A percentile compares a stretch with the other conserved stretches of the same genome.
These are phyloP conservation scores for Rhizomucor pusillus DNA, from an alignment of 371 early-diverging fungal species.

Conservation along the genomic window DNA sequence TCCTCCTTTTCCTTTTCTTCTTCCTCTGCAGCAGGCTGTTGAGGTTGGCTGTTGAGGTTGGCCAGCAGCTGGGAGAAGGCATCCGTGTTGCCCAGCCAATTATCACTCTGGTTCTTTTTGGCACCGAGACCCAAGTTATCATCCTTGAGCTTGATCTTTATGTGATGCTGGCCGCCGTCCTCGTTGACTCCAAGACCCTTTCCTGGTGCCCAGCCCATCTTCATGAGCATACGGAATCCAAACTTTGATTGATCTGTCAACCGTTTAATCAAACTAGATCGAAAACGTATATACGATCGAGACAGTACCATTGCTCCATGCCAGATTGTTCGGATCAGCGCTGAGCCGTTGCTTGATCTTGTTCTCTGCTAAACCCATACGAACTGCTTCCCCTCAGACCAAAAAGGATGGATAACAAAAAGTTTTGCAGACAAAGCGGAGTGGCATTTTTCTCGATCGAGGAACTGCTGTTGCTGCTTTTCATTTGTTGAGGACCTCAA, in stretches of 20 bases:
- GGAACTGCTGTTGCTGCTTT: no score
- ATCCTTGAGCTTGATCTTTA: slow-evolving; percentile 78
- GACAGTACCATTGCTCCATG: slow-evolving; percentile 79
- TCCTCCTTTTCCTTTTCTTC: slow-evolving; percentile 12
- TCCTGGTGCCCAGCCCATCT: slow-evolving; percentile 96
- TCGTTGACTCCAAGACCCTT: slow-evolving; percentile 90
- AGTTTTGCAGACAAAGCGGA: not conserved
- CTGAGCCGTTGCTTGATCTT: slow-evolving; percentile 79
- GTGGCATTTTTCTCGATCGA: no score
- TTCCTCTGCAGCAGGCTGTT: slow-evolving; percentile 32
- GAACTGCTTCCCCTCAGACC: not conserved
- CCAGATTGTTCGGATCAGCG: slow-evolving; percentile 90
- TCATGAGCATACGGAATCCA: slow-evolving; percentile 88
- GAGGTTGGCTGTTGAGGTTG: slow-evolving; percentile 60
- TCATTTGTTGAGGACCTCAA: no score
- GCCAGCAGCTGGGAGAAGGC: slow-evolving; percentile 86
- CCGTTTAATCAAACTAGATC: not conserved
- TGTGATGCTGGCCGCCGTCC: slow-evolving; percentile 76
- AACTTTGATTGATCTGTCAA: slow-evolving; percentile 75
- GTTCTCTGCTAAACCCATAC: slow-evolving; percentile 85
- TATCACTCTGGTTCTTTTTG: slow-evolving; percentile 78
- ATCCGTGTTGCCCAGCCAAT: slow-evolving; percentile 91
- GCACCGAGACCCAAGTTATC: slow-evolving; percentile 89
- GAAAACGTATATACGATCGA: not conserved
- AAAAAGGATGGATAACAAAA: slow-evolving; percentile 1